These are phyloP conservation scores for Suillus americanus DNA, from an alignment of 768 basidiomycete species.

Conservation along the genomic window DNA sequence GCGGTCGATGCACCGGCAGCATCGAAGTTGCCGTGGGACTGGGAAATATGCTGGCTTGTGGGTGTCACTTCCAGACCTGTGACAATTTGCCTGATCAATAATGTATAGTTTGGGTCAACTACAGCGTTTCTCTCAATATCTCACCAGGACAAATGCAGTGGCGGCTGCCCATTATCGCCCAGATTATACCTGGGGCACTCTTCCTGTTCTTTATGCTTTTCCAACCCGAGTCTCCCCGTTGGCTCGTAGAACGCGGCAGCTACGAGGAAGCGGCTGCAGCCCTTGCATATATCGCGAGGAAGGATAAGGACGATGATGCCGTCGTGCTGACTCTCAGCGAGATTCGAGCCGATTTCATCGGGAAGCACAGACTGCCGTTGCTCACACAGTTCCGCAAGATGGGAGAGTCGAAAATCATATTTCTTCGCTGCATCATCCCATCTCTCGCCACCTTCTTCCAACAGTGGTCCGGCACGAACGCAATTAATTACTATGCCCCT, in stretches of 20 bases:
- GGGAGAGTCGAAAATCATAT: slow-evolving; percentile 30
- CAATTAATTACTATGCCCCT: slow-evolving; percentile 42
- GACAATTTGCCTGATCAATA: not conserved
- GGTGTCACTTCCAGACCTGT: slow-evolving; percentile 12
- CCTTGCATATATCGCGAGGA: slow-evolving; percentile 30
- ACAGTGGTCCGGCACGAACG: slow-evolving; percentile 43
- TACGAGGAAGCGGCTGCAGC: slow-evolving; percentile 34
- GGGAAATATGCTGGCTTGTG: slow-evolving; percentile 37
- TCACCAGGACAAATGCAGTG: slow-evolving; percentile 32
- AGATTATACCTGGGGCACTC: slow-evolving; percentile 40
- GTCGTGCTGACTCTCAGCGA: slow-evolving; percentile 34
- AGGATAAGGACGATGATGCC: slow-evolving; percentile 22
- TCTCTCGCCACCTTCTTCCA: slow-evolving; percentile 35
- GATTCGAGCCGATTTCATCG: slow-evolving; percentile 35
- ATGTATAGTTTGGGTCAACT: slow-evolving; percentile 37
- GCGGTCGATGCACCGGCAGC: slow-evolving; percentile 37
- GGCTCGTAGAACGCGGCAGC: slow-evolving; percentile 37
- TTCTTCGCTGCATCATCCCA: slow-evolving; percentile 33
- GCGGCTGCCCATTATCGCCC: slow-evolving; percentile 37
- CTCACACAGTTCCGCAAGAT: slow-evolving; percentile 33
- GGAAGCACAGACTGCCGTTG: slow-evolving; percentile 27
- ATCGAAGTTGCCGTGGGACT: slow-evolving; percentile 33
- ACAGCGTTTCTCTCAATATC: slow-evolving; percentile 27
- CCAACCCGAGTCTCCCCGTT: slow-evolving; percentile 43
- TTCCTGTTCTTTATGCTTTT: slow-evolving; percentile 36